Evolutionary conservation across 2,329 filamentous ascomycete species (phyloP).

Genomic region (Paracoccidioides brasiliensis): DNA sequence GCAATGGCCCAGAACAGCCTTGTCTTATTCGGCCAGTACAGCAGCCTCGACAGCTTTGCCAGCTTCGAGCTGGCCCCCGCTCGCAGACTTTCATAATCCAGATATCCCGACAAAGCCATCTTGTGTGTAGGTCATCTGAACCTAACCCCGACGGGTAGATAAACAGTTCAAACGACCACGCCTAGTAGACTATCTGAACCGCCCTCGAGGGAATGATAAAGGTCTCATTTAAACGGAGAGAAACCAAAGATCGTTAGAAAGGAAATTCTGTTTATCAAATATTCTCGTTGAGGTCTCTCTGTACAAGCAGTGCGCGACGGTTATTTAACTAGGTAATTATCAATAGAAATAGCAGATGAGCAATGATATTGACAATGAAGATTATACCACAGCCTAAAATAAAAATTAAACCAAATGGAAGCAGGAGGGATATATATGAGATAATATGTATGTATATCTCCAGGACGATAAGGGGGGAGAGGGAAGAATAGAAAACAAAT

Average conservation of each 20-base stretch:
- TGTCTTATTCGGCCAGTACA: constrained; percentile 14
- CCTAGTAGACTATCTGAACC: not conserved
- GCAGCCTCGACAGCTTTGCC: not conserved
- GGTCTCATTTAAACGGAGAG: not conserved
- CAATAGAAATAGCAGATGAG: too few species aligned
- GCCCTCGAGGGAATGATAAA: not conserved
- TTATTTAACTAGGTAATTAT: not conserved
- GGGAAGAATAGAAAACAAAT: too few species aligned
- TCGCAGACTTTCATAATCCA: not conserved
- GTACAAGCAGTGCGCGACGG: not conserved
- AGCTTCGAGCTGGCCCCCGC: not conserved
- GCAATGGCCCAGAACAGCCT: constrained; percentile 7
- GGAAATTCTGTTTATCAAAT: not conserved
- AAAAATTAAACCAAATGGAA: too few species aligned
- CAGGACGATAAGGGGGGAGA: too few species aligned
- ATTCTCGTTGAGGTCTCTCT: not conserved
- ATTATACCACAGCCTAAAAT: too few species aligned
- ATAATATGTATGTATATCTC: too few species aligned
- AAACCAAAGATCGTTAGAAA: not conserved
- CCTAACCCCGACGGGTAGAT: not conserved
- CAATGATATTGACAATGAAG: too few species aligned
- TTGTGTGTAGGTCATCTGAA: not conserved
- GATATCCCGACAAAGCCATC: not conserved
- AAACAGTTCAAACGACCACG: not conserved
- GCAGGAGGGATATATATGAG: too few species aligned